Conservation (phyloP, 768 basidiomycete species). For the Lenzites betulinus region DNA sequence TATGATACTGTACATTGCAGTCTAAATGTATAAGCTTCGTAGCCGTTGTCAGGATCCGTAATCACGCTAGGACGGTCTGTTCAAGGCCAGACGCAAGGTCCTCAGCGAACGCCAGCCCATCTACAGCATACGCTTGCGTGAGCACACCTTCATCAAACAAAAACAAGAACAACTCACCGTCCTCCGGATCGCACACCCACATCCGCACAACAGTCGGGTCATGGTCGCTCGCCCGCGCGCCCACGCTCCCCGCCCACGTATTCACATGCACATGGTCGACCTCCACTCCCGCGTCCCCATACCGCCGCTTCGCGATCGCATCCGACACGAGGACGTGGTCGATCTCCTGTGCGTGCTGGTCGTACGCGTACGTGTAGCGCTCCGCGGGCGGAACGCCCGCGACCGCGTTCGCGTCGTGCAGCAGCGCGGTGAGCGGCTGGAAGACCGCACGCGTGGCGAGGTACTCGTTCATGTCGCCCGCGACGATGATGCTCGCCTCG, state of each 20-base stretch:
- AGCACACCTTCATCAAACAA: not conserved
- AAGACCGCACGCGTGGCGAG: conserved; percentile 54
- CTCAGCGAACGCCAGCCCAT: not conserved
- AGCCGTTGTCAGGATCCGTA: no score
- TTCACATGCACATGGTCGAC: conserved; percentile 66
- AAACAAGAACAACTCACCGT: not conserved
- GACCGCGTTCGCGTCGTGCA: conserved; percentile 54
- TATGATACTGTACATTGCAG: no score
- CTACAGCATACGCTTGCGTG: not conserved
- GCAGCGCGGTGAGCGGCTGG: conserved; percentile 41
- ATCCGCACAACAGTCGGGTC: conserved; percentile 59
- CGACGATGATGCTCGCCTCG: conserved; percentile 52
- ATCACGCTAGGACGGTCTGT: not conserved
- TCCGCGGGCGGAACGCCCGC: conserved; percentile 50
- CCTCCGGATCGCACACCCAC: conserved; percentile 42
- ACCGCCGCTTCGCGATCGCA: conserved; percentile 35
- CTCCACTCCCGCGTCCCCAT: conserved; percentile 21
- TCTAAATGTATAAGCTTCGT: no score
- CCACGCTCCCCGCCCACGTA: conserved; percentile 50
- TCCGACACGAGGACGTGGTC: conserved; percentile 59
- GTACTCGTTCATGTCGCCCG: conserved; percentile 67
- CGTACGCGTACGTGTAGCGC: conserved; percentile 63
- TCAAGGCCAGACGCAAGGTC: not conserved
- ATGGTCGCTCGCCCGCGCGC: conserved; percentile 54
- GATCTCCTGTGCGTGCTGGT: conserved; percentile 59